Conservation (phyloP, 306 rosid genomes). For the Luffa aegyptiaca region DNA sequence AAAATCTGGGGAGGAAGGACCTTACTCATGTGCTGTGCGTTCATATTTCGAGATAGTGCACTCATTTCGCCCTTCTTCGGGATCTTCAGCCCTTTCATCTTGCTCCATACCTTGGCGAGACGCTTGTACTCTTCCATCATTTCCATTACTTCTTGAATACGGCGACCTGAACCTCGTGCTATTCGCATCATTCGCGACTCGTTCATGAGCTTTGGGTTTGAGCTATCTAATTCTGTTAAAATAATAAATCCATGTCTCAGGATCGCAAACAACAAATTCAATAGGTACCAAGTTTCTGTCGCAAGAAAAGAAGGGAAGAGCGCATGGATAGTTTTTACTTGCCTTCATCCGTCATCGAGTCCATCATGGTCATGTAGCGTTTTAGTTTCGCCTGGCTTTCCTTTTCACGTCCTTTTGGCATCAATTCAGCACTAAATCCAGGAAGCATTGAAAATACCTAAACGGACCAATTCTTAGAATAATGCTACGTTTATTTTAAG, state of each 20-base stretch:
- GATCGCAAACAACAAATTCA: slow-evolving; percentile 2
- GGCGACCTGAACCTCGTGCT: slow-evolving; percentile 79
- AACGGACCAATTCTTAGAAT: slow-evolving; percentile 11
- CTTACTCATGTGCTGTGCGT: slow-evolving; percentile 78
- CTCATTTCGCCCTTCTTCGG: slow-evolving; percentile 81
- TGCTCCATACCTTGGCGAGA: slow-evolving; percentile 71
- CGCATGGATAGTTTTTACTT: slow-evolving; percentile 2
- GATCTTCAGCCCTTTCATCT: slow-evolving; percentile 72
- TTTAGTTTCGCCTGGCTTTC: slow-evolving; percentile 85
- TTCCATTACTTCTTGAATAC: slow-evolving; percentile 51
- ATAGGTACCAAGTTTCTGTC: background rate
- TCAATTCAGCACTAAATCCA: slow-evolving; percentile 58
- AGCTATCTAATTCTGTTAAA: slow-evolving; percentile 65
- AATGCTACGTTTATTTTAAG: background rate
- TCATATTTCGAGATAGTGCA: slow-evolving; percentile 61
- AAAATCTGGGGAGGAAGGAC: slow-evolving; percentile 79
- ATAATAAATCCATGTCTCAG: slow-evolving; percentile 11
- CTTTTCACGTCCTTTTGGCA: slow-evolving; percentile 88
- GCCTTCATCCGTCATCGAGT: slow-evolving; percentile 93
- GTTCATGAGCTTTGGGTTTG: slow-evolving; percentile 64
- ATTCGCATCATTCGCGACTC: slow-evolving; percentile 76
- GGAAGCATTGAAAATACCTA: slow-evolving; percentile 83
- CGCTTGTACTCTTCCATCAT: slow-evolving; percentile 88
- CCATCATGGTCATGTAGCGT: slow-evolving; percentile 98
- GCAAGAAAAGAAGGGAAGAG: background rate